Evolutionary conservation across 768 basidiomycete species (phyloP).

Genomic region (Boletus vinaceobasis): DNA sequence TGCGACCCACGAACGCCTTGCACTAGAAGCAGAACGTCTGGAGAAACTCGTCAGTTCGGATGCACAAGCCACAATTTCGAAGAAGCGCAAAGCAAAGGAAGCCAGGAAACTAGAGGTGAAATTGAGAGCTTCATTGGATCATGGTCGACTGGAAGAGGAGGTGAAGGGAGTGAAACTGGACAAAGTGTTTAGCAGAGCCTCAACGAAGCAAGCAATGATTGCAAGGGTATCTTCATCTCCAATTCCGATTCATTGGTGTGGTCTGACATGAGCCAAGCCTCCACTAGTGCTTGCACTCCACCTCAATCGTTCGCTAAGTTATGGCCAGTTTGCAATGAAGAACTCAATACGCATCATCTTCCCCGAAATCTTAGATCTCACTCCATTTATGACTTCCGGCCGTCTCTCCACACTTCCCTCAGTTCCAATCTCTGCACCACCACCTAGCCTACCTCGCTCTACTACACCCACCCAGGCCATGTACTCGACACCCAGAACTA

Average conservation of each 20-base stretch:
- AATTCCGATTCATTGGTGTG: background rate
- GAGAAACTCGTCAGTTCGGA: conserved; percentile 34
- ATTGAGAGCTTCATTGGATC: conserved; percentile 61
- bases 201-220: conserved; percentile 90
- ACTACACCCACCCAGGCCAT: conserved; percentile 56
- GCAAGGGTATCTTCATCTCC: conserved; percentile 55
- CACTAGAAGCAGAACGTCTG: conserved; percentile 58
- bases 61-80: conserved; percentile 56
- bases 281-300: conserved; percentile 86
- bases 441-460: conserved; percentile 45
- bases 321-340: conserved; percentile 73
- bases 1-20: conserved; percentile 66
- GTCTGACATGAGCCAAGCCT: conserved; percentile 48
- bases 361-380: conserved; percentile 85
- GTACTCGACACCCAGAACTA: conserved; percentile 52
- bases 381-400: conserved; percentile 82
- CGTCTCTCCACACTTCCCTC: conserved; percentile 69
- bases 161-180: conserved; percentile 78
- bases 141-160: conserved; percentile 81
- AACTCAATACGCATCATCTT: conserved; percentile 80
- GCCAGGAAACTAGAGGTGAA: conserved; percentile 59
- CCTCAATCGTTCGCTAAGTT: conserved; percentile 87
- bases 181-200: conserved; percentile 67
- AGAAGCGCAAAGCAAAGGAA: conserved; percentile 74
- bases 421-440: conserved; percentile 65